These are phyloP conservation scores for Gliomastix tumulicola DNA, from an alignment of 2,329 filamentous ascomycete species.

Conservation along the genomic window DNA sequence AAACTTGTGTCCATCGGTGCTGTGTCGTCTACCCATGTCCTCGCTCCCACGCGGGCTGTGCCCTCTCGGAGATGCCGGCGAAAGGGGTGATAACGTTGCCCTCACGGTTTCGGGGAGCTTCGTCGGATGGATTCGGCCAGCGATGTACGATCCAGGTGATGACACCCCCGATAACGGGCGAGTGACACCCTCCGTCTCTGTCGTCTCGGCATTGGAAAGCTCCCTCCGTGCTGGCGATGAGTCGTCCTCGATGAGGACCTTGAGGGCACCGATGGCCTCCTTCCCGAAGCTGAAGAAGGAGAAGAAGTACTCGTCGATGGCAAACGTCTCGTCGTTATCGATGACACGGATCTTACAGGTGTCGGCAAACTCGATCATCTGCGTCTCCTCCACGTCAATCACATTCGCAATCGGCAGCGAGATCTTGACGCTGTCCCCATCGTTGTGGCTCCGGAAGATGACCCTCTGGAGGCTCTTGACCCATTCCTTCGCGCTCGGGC, in stretches of 20 bases:
- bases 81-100: constrained; percentile 51
- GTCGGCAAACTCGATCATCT: constrained; percentile 85
- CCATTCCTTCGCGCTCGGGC: constrained; percentile 89
- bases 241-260: constrained; percentile 58
- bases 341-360: constrained; percentile 91
- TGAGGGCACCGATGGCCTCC: constrained; percentile 75
- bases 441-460: constrained; percentile 92
- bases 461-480: constrained; percentile 89
- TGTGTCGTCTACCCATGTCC: constrained; percentile 23
- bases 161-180: no score
- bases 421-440: constrained; percentile 95
- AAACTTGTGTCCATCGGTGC: constrained; percentile 40
- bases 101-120: constrained; percentile 50
- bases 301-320: constrained; percentile 98
- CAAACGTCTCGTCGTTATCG: constrained; percentile 89
- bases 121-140: constrained; percentile 21
- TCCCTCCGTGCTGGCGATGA: not conserved
- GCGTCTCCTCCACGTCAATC: constrained; percentile 86
- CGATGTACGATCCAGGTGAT: no score
- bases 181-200: no score
- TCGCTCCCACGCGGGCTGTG: constrained; percentile 48
- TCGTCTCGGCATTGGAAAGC: no score
- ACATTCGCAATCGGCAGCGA: constrained; percentile 83
- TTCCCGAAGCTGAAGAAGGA: constrained; percentile 85
- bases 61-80: constrained; percentile 29